phyloP scores from a whole-genome alignment of 805 yeast species.

The Ogataea wickerhamii region DNA sequence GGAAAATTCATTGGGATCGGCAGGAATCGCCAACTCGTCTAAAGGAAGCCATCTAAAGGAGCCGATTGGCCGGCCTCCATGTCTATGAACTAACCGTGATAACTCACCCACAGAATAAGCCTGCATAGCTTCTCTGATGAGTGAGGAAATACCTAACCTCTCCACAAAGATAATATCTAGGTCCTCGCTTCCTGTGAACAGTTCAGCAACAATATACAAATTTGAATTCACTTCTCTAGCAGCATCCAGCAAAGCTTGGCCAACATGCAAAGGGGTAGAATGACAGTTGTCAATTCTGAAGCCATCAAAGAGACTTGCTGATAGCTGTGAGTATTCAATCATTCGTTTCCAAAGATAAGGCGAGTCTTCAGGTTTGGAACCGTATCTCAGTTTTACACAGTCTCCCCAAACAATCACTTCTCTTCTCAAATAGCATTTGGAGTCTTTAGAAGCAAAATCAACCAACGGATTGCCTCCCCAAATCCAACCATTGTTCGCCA shows the following conservation, averaged over 20 bases:
- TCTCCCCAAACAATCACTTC: slow-evolving; percentile 98
- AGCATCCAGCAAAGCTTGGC: slow-evolving; percentile 79
- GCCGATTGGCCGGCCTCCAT: slow-evolving; percentile 96
- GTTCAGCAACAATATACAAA: slow-evolving; percentile 88
- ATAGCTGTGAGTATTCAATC: slow-evolving; percentile 66
- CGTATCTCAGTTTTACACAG: slow-evolving; percentile 90
- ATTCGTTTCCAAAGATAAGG: slow-evolving; percentile 88
- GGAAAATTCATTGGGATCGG: slow-evolving; percentile 36
- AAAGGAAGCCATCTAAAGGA: slow-evolving; percentile 78
- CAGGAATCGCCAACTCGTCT: slow-evolving; percentile 69
- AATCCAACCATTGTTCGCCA: slow-evolving; percentile 98
- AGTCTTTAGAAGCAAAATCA: slow-evolving; percentile 81
- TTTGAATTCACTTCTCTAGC: slow-evolving; percentile 85
- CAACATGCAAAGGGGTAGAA: slow-evolving; percentile 94
- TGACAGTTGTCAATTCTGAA: slow-evolving; percentile 94
- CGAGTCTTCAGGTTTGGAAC: slow-evolving; percentile 71
- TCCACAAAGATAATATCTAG: slow-evolving; percentile 90
- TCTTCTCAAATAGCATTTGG: slow-evolving; percentile 81
- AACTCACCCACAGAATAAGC: slow-evolving; percentile 86
- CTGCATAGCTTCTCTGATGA: slow-evolving; percentile 96
- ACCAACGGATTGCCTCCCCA: slow-evolving; percentile 95
- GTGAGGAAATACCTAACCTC: slow-evolving; percentile 80
- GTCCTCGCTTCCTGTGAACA: slow-evolving; percentile 88
- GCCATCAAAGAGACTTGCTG: slow-evolving; percentile 78
- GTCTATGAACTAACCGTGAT: slow-evolving; percentile 80